Base-by-base conservation (phyloP, 768 basidiomycete genomes). In the Lyophyllum decastes region DNA sequence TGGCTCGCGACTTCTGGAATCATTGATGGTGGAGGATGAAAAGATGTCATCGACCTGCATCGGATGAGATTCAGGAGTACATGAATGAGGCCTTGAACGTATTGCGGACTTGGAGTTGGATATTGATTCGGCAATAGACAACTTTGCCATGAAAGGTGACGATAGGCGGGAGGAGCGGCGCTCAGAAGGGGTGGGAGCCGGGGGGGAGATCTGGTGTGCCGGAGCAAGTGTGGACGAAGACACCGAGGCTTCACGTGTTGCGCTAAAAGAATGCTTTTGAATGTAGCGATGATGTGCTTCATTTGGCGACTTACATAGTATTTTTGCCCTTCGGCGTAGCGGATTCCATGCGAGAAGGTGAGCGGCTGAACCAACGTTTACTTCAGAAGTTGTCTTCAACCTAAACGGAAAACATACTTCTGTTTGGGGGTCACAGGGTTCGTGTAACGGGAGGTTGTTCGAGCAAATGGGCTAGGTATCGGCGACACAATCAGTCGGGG, bases 71-170 rank as follows among this genome's bases (percentile, higher is more conserved):
- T 55, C 57, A 19, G 68, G 62, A 27, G 58, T 54, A 49, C 53
- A 55, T 25, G 64, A 65, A 3, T 48, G 64, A 4, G 60, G 49
- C 35, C 58, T 64, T 16, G 58, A 26, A 35, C 56, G 61, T 17
- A 35, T 33, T 19, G 53, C 49, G 38, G 58, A 53, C 40, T 61
- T 60, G 25, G 57, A 49, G 43, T 69, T 71, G 24, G 51, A 57
- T 19, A 57, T 40, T 35, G 62, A 64, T 24, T 73, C 72, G 7
- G 60, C 63, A 30, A 74, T 66, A 35, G 69, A 66, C 30, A 76
- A 60, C 56, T 77, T 77, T 30, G 71, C 76, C 65, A 77, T 72
- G 64, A 82, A 82, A 6, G 80, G 80, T 21, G 81, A 82, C 2
- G 81, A 80, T 26, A 82, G 67, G 16, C 69, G 66, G 17, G 74